Base-by-base conservation (phyloP, 805 yeast genomes). In the Saccharomycopsis sp. region DNA sequence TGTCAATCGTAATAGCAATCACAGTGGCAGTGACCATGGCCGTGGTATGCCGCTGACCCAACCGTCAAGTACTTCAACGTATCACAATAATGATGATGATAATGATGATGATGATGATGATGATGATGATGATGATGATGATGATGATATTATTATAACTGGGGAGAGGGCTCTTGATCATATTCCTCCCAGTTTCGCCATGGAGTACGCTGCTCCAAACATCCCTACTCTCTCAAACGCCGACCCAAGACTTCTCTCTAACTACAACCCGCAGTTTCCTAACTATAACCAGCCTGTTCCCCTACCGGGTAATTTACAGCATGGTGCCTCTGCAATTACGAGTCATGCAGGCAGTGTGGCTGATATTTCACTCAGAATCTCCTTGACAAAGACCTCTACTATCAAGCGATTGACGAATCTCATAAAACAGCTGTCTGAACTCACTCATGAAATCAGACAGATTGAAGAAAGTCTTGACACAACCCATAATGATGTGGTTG, bases 201-300 rank as follows among this genome's bases (percentile, higher is more conserved):
- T 3, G 29, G 25, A 20, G 3, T 24, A n/a, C 12, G 15, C 12
- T 3, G 15, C 44, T 7, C 23, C 54, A 17, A 44, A 12, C 17
- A 7, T 8, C 15, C 34, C 41, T 12, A 41, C 25, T 14, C 17
- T n/a, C 5, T 23, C 56, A 9, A 8, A 12, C 12, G 22, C 19
- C 3, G 8, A 44, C 22, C 49, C 49, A 17, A 17, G 19, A 8
- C 22, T 44, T 17, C 49, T 19, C 7, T 17, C 19, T 12, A 44
- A 44, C 12, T 5, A 44, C 22, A 44, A 44, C 12, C 19, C 22
- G 7, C 19, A 44, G 19, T 47, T 42, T 29, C 57, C 60, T 14
- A 29, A 47, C 2, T 55, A 55, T 42, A 58, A 58, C 19, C 61
- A 58, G 38, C 61, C 61, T 15, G 54, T 58, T 38, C 61, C 61